phyloP scores from a whole-genome alignment of 495 filamentous ascomycete genomes.

The Penicillium ucsense region DNA sequence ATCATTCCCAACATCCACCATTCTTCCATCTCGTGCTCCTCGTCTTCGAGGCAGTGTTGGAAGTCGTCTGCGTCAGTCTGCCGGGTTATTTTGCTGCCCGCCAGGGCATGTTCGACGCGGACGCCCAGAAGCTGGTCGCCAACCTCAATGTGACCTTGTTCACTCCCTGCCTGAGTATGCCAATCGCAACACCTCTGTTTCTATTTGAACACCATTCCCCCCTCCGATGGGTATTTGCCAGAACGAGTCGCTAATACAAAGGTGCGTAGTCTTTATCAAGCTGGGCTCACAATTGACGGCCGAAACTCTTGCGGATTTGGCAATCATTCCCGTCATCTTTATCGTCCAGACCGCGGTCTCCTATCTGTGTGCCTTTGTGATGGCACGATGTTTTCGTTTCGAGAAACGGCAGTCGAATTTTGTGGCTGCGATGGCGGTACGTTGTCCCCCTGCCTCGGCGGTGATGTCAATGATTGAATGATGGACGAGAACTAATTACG shows the following conservation, averaged over 20 bases:
- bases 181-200: too few relatives aligned
- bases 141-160: slow-evolving; percentile 92
- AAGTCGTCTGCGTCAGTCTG: slow-evolving; percentile 89
- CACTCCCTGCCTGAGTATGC: slow-evolving; percentile 90
- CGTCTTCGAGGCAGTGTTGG: slow-evolving; percentile 91
- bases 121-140: slow-evolving; percentile 89
- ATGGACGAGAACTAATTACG: too few relatives aligned
- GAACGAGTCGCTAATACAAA: background rate
- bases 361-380: slow-evolving; percentile 57
- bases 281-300: slow-evolving; percentile 90
- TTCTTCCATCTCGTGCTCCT: slow-evolving; percentile 71
- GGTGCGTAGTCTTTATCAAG: slow-evolving; percentile 77
- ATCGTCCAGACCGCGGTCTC: slow-evolving; percentile 76
- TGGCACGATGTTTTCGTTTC: slow-evolving; percentile 70
- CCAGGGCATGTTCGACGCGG: slow-evolving; percentile 83
- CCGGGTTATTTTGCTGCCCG: slow-evolving; percentile 92
- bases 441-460: slow-evolving; percentile 4
- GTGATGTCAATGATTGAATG: background rate
- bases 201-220: too few relatives aligned
- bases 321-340: slow-evolving; percentile 91
- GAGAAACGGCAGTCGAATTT: slow-evolving; percentile 81
- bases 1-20: slow-evolving; percentile 49
- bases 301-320: slow-evolving; percentile 79
- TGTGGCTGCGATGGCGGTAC: slow-evolving; percentile 87
- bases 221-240: background rate